A percentile compares a stretch with the other conserved stretches of the same genome.
These are phyloP conservation scores for rapeseed (Brassica napus) DNA, from an alignment of 345 rosid genomes.

Conservation along the genomic window Da-Ae NC_063436.1:23395001-23395500, in stretches of 20 bases:
- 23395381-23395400: constrained; percentile 91
- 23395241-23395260: constrained; percentile 71
- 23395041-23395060: constrained; percentile 91
- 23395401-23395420: constrained; percentile 81
- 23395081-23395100: constrained; percentile 73
- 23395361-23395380: constrained; percentile 97
- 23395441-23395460: constrained; percentile 93
- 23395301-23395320: constrained; percentile 49
- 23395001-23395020: constrained; percentile 83
- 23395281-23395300: constrained; percentile 22
- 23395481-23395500: constrained; percentile 95
- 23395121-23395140: constrained; percentile 84
- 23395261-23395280: neutral
- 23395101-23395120: constrained; percentile 78
- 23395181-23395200: constrained; percentile 97
- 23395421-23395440: constrained; percentile 97
- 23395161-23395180: constrained; percentile 99
- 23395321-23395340: constrained; percentile 78
- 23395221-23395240: constrained; percentile 97
- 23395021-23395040: constrained; percentile 93
- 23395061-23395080: constrained; percentile 73
- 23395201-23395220: constrained; percentile 78
- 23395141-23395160: constrained; percentile 99
- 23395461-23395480: constrained; percentile 77
- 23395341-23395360: constrained; percentile 95